Evolutionary conservation across 2,329 filamentous ascomycete genomes (phyloP), one percentile per base, ranked within the genome.

Genomic region (Zalaria obscura): DNA sequence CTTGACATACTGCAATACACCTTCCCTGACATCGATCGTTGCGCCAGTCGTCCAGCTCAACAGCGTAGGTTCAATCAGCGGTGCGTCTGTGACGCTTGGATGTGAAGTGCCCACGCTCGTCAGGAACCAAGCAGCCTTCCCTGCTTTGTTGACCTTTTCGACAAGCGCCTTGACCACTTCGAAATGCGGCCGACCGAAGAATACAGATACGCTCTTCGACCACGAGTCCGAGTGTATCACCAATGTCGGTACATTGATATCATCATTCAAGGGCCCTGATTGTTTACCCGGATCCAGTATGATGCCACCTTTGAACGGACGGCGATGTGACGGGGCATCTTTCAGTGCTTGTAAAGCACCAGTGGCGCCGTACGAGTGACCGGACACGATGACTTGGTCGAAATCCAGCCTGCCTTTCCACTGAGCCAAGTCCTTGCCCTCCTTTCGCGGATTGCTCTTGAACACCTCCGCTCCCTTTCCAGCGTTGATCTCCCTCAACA

Each of bases 311-410:
- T 68, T 64, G 46, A 78, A 69, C 0, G 67, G 68, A 11, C 66
- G 58, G 42, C 52, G 49, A 45, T 63, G 43, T 37, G 47, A 63
- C 4, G 67, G 63, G 5, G 63, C 69, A 31, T 61, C 63, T 40
- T 70, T 70, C n/a, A 80, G 62, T 3, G 73, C 69, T 44, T 77
- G 75, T 18, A 81, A 62, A 0, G 74, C 76, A 3, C 73, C 68
- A 0, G 78, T 81, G 2, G 76, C 78, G 38, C 78, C 78, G 58
- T 77, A 80, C 0, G 75, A 79, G 53, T 82, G 78, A 0, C 78
- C 78, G 3, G 64, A 72, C 5, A 81, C 64, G 36, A 74, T 66
- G 48, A 78, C 66, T 31, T 69, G 65, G 27, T 67, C 59, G 36
- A 70, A 62, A 53, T 78, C 68, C 5, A 83, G 65, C 6, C 75